These are phyloP conservation scores for Spiraea crenata DNA, from an alignment of 331 rosid genomes.

Conservation along the genomic window DNA sequence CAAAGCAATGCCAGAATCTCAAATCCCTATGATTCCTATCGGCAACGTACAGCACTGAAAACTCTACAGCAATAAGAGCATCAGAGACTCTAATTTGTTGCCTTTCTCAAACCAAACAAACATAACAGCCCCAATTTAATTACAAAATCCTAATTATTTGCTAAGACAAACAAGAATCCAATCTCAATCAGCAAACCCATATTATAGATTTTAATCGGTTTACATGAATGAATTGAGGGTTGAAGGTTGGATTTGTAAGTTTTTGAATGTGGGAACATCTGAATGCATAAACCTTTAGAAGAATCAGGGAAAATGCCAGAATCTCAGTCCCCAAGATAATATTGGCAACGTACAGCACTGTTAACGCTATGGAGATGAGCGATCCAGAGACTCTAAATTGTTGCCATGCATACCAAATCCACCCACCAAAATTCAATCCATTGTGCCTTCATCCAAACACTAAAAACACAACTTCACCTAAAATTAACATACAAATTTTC, in stretches of 20 bases:
- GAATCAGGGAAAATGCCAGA: slow-evolving; percentile 36
- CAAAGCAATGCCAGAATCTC: slow-evolving; percentile 46
- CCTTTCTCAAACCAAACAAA: slow-evolving; percentile 27
- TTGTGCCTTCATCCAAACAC: not conserved
- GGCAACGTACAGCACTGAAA: slow-evolving; percentile 96
- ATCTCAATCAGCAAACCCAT: too few species aligned
- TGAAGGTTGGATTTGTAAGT: not conserved
- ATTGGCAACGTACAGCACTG: slow-evolving; percentile 98
- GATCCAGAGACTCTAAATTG: slow-evolving; percentile 97
- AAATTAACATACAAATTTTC: not conserved
- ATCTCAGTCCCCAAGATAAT: slow-evolving; percentile 55
- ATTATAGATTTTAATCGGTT: too few species aligned
- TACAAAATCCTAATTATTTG: too few species aligned
- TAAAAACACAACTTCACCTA: not conserved
- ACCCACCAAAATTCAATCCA: not conserved
- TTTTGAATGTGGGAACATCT: slow-evolving; percentile 46
- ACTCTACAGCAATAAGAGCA: slow-evolving; percentile 44
- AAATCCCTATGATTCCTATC: slow-evolving; percentile 42
- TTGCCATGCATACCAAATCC: slow-evolving; percentile 49
- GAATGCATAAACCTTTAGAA: slow-evolving; percentile 50
- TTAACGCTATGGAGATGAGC: slow-evolving; percentile 40
- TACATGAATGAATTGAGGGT: too few species aligned
- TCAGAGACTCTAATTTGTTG: slow-evolving; percentile 99
- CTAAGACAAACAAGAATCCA: too few species aligned
- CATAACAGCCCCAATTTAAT: too few species aligned